Percentiles rank a stretch among this genome's conserved stretches.
Evolutionary conservation across 306 rosid genomes (phyloP).

Genomic region (Ziziphus jujuba): DNA sequence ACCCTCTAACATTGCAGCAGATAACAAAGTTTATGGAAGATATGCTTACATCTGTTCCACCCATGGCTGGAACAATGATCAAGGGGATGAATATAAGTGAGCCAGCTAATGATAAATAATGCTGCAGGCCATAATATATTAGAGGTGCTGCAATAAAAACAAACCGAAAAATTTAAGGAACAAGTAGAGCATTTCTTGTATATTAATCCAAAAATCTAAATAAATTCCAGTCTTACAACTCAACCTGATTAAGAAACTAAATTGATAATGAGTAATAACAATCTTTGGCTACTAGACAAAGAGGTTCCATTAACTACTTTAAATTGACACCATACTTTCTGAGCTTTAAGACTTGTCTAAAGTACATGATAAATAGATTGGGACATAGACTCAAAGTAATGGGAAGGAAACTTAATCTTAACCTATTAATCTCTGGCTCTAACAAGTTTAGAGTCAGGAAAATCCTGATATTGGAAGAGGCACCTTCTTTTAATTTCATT

Average conservation of each 20-base stretch:
- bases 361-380: too few relatives aligned
- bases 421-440: too few relatives aligned
- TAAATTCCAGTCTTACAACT: neutral
- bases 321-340: too few relatives aligned
- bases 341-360: too few relatives aligned
- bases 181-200: slow-evolving; percentile 8
- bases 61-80: slow-evolving; percentile 78
- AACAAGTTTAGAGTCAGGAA: too few relatives aligned
- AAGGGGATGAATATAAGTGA: slow-evolving; percentile 80
- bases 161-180: slow-evolving; percentile 25
- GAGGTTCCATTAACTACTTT: too few relatives aligned
- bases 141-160: slow-evolving; percentile 58
- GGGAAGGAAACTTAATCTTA: too few relatives aligned
- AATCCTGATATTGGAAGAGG: too few relatives aligned
- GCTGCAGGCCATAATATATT: slow-evolving; percentile 82
- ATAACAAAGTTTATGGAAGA: slow-evolving; percentile 20
- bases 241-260: neutral
- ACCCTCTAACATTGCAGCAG: slow-evolving; percentile 8
- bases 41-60: slow-evolving; percentile 80
- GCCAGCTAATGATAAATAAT: slow-evolving; percentile 86
- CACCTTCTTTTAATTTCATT: too few relatives aligned
- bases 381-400: too few relatives aligned
- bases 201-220: slow-evolving; percentile 15
- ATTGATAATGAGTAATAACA: neutral
- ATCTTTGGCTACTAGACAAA: too few relatives aligned